Conservation (phyloP, 768 basidiomycete species). For the Calocera cornea region DNA sequence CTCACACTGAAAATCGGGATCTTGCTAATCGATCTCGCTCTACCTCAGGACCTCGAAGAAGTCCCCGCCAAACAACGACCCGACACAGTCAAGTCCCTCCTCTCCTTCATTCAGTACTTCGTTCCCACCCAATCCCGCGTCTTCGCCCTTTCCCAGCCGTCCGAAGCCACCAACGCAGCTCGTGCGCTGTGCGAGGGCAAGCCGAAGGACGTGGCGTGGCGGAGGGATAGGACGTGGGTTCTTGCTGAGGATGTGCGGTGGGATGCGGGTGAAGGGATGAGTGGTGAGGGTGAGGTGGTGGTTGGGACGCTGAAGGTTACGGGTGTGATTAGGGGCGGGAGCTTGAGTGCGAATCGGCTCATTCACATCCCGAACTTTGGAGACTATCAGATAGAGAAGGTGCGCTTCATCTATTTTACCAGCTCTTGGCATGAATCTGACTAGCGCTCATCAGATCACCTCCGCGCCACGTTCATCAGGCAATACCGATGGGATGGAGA, state of each 20-base stretch:
- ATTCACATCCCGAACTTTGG: slow-evolving; percentile 79
- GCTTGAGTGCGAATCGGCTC: slow-evolving; percentile 68
- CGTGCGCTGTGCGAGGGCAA: slow-evolving; percentile 74
- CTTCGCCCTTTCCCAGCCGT: slow-evolving; percentile 44
- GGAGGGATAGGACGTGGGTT: slow-evolving; percentile 66
- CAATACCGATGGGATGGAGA: slow-evolving; percentile 18
- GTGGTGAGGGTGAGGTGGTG: slow-evolving; percentile 25
- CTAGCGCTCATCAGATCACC: slow-evolving; percentile 46
- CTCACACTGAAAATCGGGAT: neutral
- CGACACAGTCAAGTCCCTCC: slow-evolving; percentile 67
- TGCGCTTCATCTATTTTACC: slow-evolving; percentile 23
- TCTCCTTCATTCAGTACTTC: slow-evolving; percentile 93
- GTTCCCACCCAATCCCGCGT: slow-evolving; percentile 68
- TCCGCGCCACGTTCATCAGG: slow-evolving; percentile 39
- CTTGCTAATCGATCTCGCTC: neutral
- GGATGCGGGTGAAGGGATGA: slow-evolving; percentile 25
- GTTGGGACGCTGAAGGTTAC: slow-evolving; percentile 56
- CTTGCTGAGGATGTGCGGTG: slow-evolving; percentile 52
- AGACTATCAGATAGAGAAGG: slow-evolving; percentile 75
- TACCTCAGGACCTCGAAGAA: slow-evolving; percentile 15
- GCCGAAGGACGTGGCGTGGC: slow-evolving; percentile 67
- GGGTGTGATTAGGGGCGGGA: slow-evolving; percentile 68
- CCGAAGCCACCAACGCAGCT: slow-evolving; percentile 59
- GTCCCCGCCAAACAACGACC: slow-evolving; percentile 41
- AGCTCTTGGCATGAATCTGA: neutral